Percentiles rank a stretch among this genome's conserved stretches.
Conservation (phyloP, 208 protist species). For the Trypanosoma congolense region DNA sequence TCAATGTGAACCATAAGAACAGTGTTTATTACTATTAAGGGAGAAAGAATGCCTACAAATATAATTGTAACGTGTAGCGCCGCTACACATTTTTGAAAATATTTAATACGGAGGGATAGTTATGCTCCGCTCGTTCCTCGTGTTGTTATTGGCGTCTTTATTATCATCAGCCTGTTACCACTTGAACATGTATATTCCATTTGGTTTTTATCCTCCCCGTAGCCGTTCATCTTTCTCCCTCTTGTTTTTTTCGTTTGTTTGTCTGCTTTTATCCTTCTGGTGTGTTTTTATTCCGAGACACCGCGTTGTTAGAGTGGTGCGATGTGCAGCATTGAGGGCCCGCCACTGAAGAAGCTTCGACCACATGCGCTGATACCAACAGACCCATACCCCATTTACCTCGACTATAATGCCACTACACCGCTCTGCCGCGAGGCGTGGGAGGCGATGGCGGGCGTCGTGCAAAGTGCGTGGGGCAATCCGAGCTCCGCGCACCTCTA, state of each 20-base stretch:
- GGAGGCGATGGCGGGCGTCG: constrained; percentile 42
- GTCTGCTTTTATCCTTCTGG: no score
- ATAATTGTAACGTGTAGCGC: no score
- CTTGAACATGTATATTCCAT: not conserved
- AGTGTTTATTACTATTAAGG: no score
- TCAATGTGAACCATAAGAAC: no score
- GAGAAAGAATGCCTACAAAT: no score
- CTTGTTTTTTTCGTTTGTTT: constrained; percentile 2
- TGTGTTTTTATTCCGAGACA: no score
- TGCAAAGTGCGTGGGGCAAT: constrained; percentile 83
- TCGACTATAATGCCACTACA: constrained; percentile 93
- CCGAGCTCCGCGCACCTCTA: constrained; percentile 84
- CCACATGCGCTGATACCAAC: constrained; percentile 46
- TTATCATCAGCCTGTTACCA: no score
- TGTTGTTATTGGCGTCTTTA: no score
- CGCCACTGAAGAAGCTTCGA: constrained; percentile 50
- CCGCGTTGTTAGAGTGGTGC: no score
- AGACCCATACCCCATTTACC: constrained; percentile 83
- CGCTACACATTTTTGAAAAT: no score
- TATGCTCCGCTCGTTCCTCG: no score
- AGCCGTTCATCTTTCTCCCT: constrained; percentile 1
- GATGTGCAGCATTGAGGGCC: constrained; percentile 60
- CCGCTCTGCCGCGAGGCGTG: constrained; percentile 82
- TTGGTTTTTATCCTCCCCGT: not conserved
- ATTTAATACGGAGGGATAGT: no score